These are phyloP conservation scores for Solanum etuberosum DNA, from an alignment of 257 asterid genomes.

Conservation along the genomic window DNA sequence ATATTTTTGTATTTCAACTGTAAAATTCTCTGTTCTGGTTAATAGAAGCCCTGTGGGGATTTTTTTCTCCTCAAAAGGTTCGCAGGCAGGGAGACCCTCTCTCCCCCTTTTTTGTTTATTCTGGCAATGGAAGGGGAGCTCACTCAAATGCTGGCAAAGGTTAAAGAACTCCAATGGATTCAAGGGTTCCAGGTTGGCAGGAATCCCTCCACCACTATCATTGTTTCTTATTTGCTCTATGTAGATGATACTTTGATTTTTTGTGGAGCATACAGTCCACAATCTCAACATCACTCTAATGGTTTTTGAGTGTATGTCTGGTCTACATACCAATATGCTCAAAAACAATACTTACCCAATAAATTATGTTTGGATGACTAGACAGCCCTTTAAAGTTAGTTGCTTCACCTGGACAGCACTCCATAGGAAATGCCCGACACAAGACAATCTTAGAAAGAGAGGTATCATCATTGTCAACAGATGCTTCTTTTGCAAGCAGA, in stretches of 20 bases:
- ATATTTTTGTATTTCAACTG: not conserved
- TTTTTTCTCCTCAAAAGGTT: not conserved
- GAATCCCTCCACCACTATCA: not conserved
- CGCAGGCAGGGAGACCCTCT: not conserved
- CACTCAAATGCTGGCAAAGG: not conserved
- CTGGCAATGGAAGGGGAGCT: not conserved
- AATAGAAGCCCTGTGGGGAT: not conserved
- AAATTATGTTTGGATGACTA: too few relatives aligned
- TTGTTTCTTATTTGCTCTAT: not conserved
- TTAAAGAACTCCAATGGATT: not conserved
- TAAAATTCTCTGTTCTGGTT: not conserved
- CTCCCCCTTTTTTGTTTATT: not conserved
- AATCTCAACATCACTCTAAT: too few relatives aligned
- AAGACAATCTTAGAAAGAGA: not conserved
- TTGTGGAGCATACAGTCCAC: too few relatives aligned
- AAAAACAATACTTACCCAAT: too few relatives aligned
- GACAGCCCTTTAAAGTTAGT: too few relatives aligned
- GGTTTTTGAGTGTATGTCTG: too few relatives aligned
- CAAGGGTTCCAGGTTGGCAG: not conserved
- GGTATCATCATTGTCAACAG: not conserved
- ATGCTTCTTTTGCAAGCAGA: not conserved
- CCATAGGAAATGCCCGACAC: too few relatives aligned
- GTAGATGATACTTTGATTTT: too few relatives aligned
- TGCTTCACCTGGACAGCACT: too few relatives aligned
- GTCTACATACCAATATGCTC: too few relatives aligned